These are phyloP conservation scores for Citrus glauca DNA, from an alignment of 345 rosid genomes.

Conservation along the genomic window DNA sequence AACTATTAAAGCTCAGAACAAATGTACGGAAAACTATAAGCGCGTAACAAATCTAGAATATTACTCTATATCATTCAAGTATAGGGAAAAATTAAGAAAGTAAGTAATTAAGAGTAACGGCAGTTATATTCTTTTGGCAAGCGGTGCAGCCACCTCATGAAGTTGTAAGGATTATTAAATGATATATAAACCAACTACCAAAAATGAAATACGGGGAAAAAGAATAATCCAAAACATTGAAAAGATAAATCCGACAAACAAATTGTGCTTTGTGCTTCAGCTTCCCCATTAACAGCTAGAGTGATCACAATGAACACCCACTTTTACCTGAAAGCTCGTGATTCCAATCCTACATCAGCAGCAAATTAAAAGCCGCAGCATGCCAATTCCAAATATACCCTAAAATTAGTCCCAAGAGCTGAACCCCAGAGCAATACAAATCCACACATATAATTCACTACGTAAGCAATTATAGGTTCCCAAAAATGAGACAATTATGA, in stretches of 20 bases:
- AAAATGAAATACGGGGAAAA: background rate
- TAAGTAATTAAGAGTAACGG: background rate
- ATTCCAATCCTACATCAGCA: background rate
- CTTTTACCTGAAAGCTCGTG: background rate
- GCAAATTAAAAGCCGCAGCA: background rate
- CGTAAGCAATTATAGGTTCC: background rate
- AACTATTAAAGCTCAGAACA: background rate
- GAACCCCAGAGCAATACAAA: background rate
- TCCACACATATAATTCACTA: background rate
- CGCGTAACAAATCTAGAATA: background rate
- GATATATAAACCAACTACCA: background rate
- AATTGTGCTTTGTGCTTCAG: background rate
- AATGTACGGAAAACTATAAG: background rate
- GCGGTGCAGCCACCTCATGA: background rate
- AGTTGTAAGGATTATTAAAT: background rate
- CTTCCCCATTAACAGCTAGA: background rate
- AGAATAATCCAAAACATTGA: background rate
- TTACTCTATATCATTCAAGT: background rate
- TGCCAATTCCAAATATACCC: background rate
- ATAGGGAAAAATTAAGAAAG: background rate
- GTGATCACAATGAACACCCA: background rate
- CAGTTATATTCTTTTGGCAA: conserved; percentile 1
- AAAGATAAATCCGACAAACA: background rate
- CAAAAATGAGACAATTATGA: background rate
- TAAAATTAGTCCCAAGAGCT: background rate